A percentile compares a stretch with the other conserved stretches of the same genome.
Evolutionary conservation across 768 basidiomycete species (phyloP).

Genomic region (Mycena leptocephala): DNA sequence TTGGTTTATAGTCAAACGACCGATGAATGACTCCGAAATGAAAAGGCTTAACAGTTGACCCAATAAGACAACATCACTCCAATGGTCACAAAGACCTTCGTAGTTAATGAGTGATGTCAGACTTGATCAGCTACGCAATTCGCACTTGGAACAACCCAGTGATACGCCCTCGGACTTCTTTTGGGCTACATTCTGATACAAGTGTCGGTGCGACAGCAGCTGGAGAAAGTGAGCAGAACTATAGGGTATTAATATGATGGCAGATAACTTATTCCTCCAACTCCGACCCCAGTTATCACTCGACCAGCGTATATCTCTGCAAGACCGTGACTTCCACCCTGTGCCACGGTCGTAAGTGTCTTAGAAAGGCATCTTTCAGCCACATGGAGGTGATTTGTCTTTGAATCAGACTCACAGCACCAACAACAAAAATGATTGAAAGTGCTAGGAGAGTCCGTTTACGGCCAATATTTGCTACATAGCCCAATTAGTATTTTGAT

Average conservation of each 20-base stretch:
- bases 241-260: neutral
- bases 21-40: too few relatives aligned
- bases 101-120: neutral
- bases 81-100: conserved; percentile 65
- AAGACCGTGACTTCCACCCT: conserved; percentile 65
- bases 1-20: too few relatives aligned
- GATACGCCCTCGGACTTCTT: conserved; percentile 89
- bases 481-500: neutral
- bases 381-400: neutral
- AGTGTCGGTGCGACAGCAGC: conserved; percentile 87
- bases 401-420: conserved; percentile 68
- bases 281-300: conserved; percentile 86
- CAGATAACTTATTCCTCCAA: conserved; percentile 78
- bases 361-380: conserved; percentile 40
- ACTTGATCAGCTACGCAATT: neutral
- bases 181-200: conserved; percentile 91
- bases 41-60: conserved; percentile 73
- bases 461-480: conserved; percentile 75
- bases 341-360: conserved; percentile 81
- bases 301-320: conserved; percentile 86
- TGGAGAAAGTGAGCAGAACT: neutral
- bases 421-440: conserved; percentile 75
- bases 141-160: conserved; percentile 87
- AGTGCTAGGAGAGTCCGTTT: conserved; percentile 75
- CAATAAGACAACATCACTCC: conserved; percentile 92